Conservation (phyloP, 352 stramenopile species). For the Globisporangium splendens region DNA sequence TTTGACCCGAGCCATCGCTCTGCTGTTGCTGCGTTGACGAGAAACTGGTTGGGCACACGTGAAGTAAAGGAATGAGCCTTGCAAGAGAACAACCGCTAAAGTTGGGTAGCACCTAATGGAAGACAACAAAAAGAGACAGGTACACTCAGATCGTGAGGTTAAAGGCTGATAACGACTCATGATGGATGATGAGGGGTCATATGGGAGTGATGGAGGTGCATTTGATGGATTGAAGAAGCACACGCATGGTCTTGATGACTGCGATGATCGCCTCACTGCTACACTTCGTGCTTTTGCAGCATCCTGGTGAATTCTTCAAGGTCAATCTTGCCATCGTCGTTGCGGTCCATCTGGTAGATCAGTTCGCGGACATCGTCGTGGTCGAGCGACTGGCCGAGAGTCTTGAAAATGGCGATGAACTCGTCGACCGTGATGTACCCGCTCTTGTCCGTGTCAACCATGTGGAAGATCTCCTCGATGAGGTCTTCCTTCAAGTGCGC, state of each 20-base stretch:
- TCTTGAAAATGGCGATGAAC: constrained; percentile 72
- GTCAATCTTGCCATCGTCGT: constrained; percentile 74
- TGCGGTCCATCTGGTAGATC: constrained; percentile 73
- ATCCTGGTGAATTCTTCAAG: constrained; percentile 70
- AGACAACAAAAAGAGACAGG: constrained; percentile 6
- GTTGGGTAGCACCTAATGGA: too few relatives aligned
- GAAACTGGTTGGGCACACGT: not conserved
- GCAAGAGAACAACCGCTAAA: too few relatives aligned
- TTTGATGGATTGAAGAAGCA: constrained; percentile 6
- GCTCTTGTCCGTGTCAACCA: constrained; percentile 61
- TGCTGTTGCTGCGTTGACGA: not conserved
- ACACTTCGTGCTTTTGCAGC: constrained; percentile 72
- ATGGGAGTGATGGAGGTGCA: not conserved
- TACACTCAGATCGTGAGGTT: not conserved
- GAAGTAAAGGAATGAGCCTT: constrained; percentile 6
- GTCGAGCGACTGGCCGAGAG: constrained; percentile 61
- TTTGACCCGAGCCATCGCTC: too few relatives aligned
- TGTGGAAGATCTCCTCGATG: constrained; percentile 65
- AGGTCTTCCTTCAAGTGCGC: constrained; percentile 52
- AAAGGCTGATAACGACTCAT: constrained; percentile 2
- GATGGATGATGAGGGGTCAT: constrained; percentile 7
- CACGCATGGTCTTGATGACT: not conserved
- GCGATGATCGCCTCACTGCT: constrained; percentile 6
- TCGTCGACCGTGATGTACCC: constrained; percentile 70
- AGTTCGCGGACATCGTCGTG: constrained; percentile 72